Percentiles rank a stretch among this genome's conserved stretches.
phyloP scores from a whole-genome alignment of 2,329 filamentous ascomycete species.

The Clonostachys chloroleuca region DNA sequence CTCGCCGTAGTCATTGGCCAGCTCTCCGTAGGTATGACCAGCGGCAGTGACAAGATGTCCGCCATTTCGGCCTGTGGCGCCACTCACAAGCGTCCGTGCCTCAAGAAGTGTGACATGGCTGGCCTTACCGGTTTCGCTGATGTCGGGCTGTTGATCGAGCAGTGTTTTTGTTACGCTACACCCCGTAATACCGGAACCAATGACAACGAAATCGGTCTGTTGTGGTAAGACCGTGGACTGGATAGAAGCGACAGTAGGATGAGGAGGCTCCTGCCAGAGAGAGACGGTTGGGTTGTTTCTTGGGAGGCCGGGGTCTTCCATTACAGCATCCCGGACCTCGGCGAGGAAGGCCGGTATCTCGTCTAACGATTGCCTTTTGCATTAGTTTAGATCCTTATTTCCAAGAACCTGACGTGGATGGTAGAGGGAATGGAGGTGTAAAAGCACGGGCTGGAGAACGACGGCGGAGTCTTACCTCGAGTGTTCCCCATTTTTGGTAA shows the following conservation, averaged over 20 bases:
- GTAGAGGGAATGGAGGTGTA: no score
- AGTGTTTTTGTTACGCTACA: conserved; percentile 16
- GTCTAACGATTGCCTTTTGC: no score
- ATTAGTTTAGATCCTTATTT: no score
- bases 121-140: not conserved
- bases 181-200: conserved; percentile 22
- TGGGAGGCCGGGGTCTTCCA: conserved; percentile 14
- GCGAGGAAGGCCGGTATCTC: not conserved
- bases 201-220: conserved; percentile 13
- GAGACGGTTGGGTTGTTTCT: conserved; percentile 13
- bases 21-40: conserved; percentile 27
- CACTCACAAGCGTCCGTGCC: conserved; percentile 16
- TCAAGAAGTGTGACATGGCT: conserved; percentile 14
- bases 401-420: no score
- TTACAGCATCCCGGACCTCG: not conserved
- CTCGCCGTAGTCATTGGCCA: conserved; percentile 18
- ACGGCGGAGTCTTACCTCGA: no score
- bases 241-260: conserved; percentile 10
- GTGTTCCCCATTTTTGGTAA: no score
- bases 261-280: conserved; percentile 15
- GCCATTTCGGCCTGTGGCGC: conserved; percentile 21
- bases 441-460: no score
- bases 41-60: conserved; percentile 20
- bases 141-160: conserved; percentile 6
- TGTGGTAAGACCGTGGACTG: conserved; percentile 12